Base-by-base conservation (phyloP, 768 basidiomycete genomes). In the Pleurotus citrinopileatus region DNA sequence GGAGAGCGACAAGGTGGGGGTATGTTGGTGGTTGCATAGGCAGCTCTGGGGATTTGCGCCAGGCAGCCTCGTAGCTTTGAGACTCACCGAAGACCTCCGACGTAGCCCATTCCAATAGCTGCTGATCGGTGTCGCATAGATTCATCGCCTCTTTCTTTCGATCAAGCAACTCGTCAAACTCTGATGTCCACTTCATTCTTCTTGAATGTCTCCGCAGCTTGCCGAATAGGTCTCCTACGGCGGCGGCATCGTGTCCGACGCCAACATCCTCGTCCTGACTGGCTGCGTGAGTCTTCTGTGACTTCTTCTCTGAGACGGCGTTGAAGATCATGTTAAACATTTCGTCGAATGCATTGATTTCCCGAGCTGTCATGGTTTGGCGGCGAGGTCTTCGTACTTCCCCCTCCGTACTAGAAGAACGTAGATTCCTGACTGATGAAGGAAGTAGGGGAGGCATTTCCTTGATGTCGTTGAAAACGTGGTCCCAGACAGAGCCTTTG, bases 321-420 rank as follows among this genome's bases (percentile, higher is more conserved):
- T 80, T 73, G 64, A 90, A 89, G 32, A 91, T 82, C 69, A 86
- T 67, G 60, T 82, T 75, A 59, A 91, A 88, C 79, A 91, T 86
- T 26, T 85, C 83, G 61, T 87, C 80, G 59, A 91, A 86, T 3
- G 80, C 81, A 54, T 63, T 75, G 54, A 78, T 75, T 70, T 91
- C 90, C 42, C 78, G 77, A 0, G 82, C 82, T 0, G 87, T 88
- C 78, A 90, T 82, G 17, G 81, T 71, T 57, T 86, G 83, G 23
- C 75, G 76, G 34, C 76, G 74, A 5, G 48, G 52, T 9, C 25
- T 27, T 19, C 42, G 15, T 17, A 29, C 20, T 23, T 47, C 26
- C 6, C 36, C 19, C 6, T 32, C 23, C 8, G 17, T 22, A 61
- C 28, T 3, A 55, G 46, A 13, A 46, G 56, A 42, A 59, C 56